A percentile compares a stretch with the other conserved stretches of the same genome.
Evolutionary conservation across 805 yeast species (phyloP).

Genomic region (Kodamaea sagamina): DNA sequence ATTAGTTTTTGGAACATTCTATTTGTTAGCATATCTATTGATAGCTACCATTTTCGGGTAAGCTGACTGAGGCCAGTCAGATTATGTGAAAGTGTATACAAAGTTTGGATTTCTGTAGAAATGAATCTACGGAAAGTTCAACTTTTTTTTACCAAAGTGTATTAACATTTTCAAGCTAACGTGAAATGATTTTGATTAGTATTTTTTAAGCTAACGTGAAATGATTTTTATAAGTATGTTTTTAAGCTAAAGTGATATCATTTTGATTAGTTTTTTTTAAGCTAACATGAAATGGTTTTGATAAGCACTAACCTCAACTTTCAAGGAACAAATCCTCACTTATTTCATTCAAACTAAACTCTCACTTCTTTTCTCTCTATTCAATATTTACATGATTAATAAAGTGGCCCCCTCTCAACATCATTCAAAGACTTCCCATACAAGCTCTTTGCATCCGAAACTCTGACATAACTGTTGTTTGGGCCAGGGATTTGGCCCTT

Average conservation of each 20-base stretch:
- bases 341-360: not conserved
- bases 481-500: slow-evolving; percentile 95
- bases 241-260: no score
- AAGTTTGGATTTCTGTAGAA: no score
- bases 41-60: slow-evolving; percentile 16
- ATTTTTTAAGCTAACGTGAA: no score
- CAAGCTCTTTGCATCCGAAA: slow-evolving; percentile 74
- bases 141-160: no score
- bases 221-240: no score
- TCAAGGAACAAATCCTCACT: no score
- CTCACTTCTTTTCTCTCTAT: not conserved
- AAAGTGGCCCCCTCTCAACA: slow-evolving; percentile 13
- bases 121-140: no score
- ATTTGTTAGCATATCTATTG: slow-evolving; percentile 17
- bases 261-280: no score
- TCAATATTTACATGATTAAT: slow-evolving; percentile 15
- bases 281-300: no score
- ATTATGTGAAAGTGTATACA: slow-evolving; percentile 7
- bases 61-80: slow-evolving; percentile 17
- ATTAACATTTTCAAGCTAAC: no score
- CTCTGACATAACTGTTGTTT: slow-evolving; percentile 67
- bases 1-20: slow-evolving; percentile 14
- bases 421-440: slow-evolving; percentile 39
- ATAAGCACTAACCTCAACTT: no score
- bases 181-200: no score